Evolutionary conservation across 2,329 filamentous ascomycete genomes (phyloP).

Genomic region (Talaromyces sp.): DNA sequence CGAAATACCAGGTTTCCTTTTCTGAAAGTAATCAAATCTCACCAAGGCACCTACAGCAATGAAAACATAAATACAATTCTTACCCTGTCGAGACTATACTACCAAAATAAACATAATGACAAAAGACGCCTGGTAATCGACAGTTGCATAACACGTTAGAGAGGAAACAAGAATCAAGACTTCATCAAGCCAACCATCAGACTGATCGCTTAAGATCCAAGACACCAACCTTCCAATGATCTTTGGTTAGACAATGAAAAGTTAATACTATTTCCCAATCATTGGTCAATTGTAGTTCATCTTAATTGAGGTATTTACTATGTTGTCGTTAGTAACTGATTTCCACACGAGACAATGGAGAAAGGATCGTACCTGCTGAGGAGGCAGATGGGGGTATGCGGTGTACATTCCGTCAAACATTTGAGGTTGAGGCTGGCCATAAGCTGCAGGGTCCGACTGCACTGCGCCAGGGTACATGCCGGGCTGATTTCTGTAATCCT

Average conservation of each 20-base stretch:
- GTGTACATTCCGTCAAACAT: slow-evolving; percentile 90
- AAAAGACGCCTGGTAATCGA: slow-evolving; percentile 5
- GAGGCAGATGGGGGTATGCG: slow-evolving; percentile 69
- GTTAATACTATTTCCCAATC: not conserved
- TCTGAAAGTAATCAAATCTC: not conserved
- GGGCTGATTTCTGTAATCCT: slow-evolving; percentile 75
- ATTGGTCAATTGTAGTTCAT: not conserved
- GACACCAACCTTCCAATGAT: not conserved
- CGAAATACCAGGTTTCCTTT: not conserved
- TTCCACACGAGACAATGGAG: not conserved
- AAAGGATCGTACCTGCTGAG: slow-evolving; percentile 66
- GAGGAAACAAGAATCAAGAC: not conserved
- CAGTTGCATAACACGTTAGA: slow-evolving; percentile 10
- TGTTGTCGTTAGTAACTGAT: not conserved
- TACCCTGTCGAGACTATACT: slow-evolving; percentile 5
- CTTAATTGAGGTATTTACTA: not conserved
- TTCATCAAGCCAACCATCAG: slow-evolving; percentile 4
- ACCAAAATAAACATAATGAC: slow-evolving; percentile 2
- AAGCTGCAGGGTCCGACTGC: slow-evolving; percentile 67
- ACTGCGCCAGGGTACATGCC: slow-evolving; percentile 80
- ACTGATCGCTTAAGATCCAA: slow-evolving; percentile 2
- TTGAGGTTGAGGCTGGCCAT: slow-evolving; percentile 68
- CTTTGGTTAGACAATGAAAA: not conserved
- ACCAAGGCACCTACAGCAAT: not conserved
- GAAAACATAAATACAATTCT: slow-evolving; percentile 11